These are phyloP conservation scores for Epicoccum nigrum DNA, from an alignment of 2,329 filamentous ascomycete species.

Conservation along the genomic window DNA sequence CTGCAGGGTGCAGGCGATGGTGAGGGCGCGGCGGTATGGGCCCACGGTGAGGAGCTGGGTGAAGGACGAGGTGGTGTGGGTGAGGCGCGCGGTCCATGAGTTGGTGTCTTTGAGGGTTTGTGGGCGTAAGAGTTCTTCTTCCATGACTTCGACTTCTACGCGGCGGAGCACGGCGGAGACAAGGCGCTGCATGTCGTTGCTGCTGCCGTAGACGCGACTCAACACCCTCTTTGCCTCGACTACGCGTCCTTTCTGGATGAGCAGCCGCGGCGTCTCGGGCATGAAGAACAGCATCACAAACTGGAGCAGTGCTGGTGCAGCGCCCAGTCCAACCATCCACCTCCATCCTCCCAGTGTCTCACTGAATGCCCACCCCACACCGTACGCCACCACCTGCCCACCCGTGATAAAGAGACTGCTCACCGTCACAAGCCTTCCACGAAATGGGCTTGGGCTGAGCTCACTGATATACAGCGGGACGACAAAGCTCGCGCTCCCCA, in stretches of 20 bases:
- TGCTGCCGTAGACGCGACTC: conserved; percentile 63
- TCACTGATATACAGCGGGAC: conserved; percentile 82
- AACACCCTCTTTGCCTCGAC: conserved; percentile 70
- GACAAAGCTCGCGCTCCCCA: conserved; percentile 80
- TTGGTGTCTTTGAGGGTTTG: conserved; percentile 38
- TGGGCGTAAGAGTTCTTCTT: conserved; percentile 60
- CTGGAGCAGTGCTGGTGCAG: conserved; percentile 76
- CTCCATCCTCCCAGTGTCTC: conserved; percentile 70
- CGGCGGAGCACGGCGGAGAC: conserved; percentile 68
- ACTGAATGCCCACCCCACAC: conserved; percentile 78
- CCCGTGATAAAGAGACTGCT: conserved; percentile 83
- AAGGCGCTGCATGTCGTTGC: conserved; percentile 44
- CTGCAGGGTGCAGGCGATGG: conserved; percentile 85
- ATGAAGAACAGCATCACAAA: conserved; percentile 70
- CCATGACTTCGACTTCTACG: conserved; percentile 76
- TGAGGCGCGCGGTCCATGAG: conserved; percentile 46
- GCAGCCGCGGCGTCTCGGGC: conserved; percentile 89
- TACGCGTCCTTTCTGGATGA: conserved; percentile 71
- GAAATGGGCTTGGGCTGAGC: conserved; percentile 74
- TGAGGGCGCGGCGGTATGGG: conserved; percentile 73
- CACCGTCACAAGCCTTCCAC: conserved; percentile 82
- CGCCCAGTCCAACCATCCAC: conserved; percentile 89
- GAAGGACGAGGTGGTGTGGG: conserved; percentile 62
- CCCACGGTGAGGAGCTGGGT: conserved; percentile 51
- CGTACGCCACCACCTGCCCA: conserved; percentile 87